phyloP scores from a whole-genome alignment of 2,329 filamentous ascomycete genomes.

The Graphiopsis chlorocephala region DNA sequence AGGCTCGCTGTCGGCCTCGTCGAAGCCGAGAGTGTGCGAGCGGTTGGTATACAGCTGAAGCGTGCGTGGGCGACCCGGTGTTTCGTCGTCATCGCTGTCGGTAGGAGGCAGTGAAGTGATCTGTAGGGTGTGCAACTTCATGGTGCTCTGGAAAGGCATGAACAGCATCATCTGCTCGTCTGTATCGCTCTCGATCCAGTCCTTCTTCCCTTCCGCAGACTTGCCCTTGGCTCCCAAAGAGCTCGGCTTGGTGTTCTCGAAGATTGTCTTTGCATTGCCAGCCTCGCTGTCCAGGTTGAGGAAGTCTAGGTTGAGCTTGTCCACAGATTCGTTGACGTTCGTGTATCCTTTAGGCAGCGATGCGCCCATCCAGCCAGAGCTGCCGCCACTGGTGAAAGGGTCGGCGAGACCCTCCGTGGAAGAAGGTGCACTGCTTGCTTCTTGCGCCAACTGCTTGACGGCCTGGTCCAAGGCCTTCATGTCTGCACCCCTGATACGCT shows the following conservation, averaged over 20 bases:
- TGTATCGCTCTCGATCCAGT: constrained; percentile 95
- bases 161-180: constrained; percentile 96
- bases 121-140: constrained; percentile 85
- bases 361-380: constrained; percentile 66
- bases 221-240: constrained; percentile 57
- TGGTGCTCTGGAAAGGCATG: constrained; percentile 78
- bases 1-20: constrained; percentile 84
- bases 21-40: constrained; percentile 87
- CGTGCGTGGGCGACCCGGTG: constrained; percentile 75
- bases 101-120: constrained; percentile 75
- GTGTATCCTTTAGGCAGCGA: constrained; percentile 74
- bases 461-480: constrained; percentile 66
- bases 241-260: constrained; percentile 65
- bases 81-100: constrained; percentile 66
- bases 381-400: constrained; percentile 35
- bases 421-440: constrained; percentile 49
- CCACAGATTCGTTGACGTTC: constrained; percentile 80
- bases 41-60: constrained; percentile 86
- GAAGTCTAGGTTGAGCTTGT: constrained; percentile 76
- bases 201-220: constrained; percentile 50
- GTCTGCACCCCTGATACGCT: constrained; percentile 62
- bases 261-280: constrained; percentile 70
- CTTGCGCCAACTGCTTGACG: constrained; percentile 67
- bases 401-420: background rate
- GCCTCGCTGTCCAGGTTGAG: constrained; percentile 80